phyloP scores from a whole-genome alignment of 2,329 filamentous ascomycete species.

The Pseudophaeomoniella oleicola region DNA sequence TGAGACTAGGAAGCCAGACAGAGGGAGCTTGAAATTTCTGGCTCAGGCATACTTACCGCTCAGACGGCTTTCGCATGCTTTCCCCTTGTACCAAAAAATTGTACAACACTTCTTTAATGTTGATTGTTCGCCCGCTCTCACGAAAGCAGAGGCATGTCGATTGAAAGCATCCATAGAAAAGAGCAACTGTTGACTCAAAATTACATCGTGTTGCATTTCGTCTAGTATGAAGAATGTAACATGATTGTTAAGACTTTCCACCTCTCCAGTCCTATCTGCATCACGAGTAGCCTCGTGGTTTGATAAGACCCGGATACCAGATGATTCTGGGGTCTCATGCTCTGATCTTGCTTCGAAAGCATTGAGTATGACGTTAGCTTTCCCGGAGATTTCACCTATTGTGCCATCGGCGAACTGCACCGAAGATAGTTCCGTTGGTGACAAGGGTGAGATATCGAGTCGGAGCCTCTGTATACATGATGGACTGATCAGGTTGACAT shows the following conservation, averaged over 20 bases:
- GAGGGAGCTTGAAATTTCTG: neutral
- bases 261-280: neutral
- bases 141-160: neutral
- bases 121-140: neutral
- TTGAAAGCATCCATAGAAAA: constrained; percentile 1
- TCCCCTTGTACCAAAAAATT: neutral
- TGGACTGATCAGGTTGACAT: constrained; percentile 4
- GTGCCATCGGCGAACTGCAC: constrained; percentile 1
- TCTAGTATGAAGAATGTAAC: constrained; percentile 1
- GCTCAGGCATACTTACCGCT: neutral
- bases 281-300: neutral
- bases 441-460: neutral
- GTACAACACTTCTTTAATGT: neutral
- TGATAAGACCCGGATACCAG: neutral
- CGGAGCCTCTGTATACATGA: neutral
- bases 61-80: neutral
- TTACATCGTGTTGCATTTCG: constrained; percentile 1
- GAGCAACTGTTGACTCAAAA: constrained; percentile 1
- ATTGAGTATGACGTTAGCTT: neutral
- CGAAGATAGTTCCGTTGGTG: neutral
- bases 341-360: neutral
- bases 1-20: neutral
- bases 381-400: neutral
- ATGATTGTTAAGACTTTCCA: neutral
- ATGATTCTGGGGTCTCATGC: neutral